Evolutionary conservation across 129 eudicot genomes (phyloP).

Genomic region (Rutidosis leptorrhynchoides): DNA sequence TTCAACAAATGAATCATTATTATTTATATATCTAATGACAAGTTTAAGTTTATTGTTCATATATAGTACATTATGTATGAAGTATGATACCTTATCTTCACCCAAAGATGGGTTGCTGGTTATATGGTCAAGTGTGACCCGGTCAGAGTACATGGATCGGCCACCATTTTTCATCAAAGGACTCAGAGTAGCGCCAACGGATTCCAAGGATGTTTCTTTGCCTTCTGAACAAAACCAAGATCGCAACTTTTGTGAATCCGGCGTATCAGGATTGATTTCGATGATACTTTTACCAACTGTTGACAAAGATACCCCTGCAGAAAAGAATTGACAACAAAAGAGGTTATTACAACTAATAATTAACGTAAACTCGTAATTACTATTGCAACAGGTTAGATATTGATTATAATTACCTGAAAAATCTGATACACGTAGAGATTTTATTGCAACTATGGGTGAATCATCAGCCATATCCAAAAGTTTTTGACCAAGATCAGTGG

Average conservation of each 20-base stretch:
- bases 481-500: conserved; percentile 82
- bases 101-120: conserved; percentile 73
- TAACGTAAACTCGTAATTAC: background rate
- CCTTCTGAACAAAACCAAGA: conserved; percentile 89
- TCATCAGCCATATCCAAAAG: conserved; percentile 80
- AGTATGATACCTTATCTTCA: conserved; percentile 61
- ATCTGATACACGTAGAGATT: conserved; percentile 81
- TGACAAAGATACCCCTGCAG: conserved; percentile 78
- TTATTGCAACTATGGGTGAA: conserved; percentile 85
- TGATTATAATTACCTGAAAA: conserved; percentile 57
- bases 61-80: no score
- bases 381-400: background rate
- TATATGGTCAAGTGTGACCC: conserved; percentile 63
- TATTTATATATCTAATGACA: background rate
- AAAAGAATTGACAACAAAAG: background rate
- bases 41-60: background rate
- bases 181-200: conserved; percentile 69
- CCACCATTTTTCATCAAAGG: conserved; percentile 51
- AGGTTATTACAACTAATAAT: background rate
- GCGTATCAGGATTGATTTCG: conserved; percentile 66
- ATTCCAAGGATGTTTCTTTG: conserved; percentile 69
- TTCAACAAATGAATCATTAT: background rate
- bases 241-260: conserved; percentile 73
- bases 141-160: conserved; percentile 68
- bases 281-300: conserved; percentile 60